Percentiles rank a stretch among this genome's conserved stretches.
phyloP scores from a whole-genome alignment of 805 yeast genomes.

The Wickerhamiella spandovensis region DNA sequence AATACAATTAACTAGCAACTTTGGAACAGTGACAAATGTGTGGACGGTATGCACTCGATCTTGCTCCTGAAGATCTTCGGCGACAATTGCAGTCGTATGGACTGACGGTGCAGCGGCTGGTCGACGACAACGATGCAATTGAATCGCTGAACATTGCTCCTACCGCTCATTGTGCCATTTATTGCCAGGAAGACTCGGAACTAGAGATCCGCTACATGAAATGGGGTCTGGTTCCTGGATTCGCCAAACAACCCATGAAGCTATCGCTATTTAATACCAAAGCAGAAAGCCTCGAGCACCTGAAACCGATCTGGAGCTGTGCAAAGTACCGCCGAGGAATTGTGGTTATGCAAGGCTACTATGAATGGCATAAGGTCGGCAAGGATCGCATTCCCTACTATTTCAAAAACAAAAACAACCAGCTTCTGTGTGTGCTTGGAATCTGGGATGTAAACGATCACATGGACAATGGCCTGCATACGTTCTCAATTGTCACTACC shows the following conservation, averaged over 20 bases:
- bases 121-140: background rate
- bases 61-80: background rate
- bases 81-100: background rate
- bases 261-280: conserved; percentile 51
- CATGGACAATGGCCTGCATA: conserved; percentile 23
- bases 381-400: conserved; percentile 48
- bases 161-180: background rate
- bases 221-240: conserved; percentile 65
- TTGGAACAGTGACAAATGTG: conserved; percentile 1
- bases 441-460: conserved; percentile 26
- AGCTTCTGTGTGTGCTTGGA: conserved; percentile 56
- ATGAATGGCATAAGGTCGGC: conserved; percentile 51
- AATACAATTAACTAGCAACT: no score
- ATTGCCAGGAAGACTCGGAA: background rate
- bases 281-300: conserved; percentile 40
- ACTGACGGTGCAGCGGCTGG: background rate
- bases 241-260: conserved; percentile 14
- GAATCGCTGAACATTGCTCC: conserved; percentile 1
- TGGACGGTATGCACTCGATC: conserved; percentile 1
- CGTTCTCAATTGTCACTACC: conserved; percentile 64
- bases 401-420: conserved; percentile 38
- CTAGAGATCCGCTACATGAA: conserved; percentile 39
- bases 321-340: conserved; percentile 48
- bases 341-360: conserved; percentile 72
- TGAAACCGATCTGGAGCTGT: conserved; percentile 44